Conservation (phyloP, 2,329 filamentous ascomycete genomes). For the Cladosporium sp. region DNA sequence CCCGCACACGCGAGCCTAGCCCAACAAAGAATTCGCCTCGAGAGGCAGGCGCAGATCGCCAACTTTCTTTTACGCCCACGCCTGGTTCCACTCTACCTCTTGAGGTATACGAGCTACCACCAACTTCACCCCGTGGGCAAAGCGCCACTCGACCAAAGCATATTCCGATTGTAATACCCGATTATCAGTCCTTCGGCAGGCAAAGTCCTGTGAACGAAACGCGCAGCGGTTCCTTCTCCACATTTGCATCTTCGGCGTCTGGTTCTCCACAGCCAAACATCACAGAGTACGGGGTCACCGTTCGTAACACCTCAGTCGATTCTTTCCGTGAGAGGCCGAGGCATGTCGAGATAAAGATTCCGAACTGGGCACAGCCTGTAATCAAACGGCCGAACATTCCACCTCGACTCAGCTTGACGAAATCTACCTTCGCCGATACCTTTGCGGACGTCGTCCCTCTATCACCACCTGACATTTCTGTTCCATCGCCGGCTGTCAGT, state of each 20-base stretch:
- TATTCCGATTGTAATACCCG: constrained; percentile 41
- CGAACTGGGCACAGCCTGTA: constrained; percentile 41
- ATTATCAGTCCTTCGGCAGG: constrained; percentile 30
- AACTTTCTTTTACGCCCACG: not conserved
- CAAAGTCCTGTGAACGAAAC: constrained; percentile 13
- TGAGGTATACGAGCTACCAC: constrained; percentile 17
- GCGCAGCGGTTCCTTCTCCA: constrained; percentile 15
- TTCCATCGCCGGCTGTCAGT: constrained; percentile 39
- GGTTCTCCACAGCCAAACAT: constrained; percentile 25
- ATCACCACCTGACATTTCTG: constrained; percentile 39
- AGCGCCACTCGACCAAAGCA: constrained; percentile 35
- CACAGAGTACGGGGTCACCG: constrained; percentile 12
- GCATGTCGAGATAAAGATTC: constrained; percentile 49
- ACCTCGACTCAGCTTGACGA: constrained; percentile 21
- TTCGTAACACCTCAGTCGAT: constrained; percentile 9
- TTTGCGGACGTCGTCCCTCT: constrained; percentile 22
- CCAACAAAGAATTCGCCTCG: not conserved
- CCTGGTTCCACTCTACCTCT: constrained; percentile 7
- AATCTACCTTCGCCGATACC: constrained; percentile 22
- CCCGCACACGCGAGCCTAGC: constrained; percentile 12
- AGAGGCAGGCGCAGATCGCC: not conserved
- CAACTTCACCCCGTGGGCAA: constrained; percentile 17
- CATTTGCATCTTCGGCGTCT: constrained; percentile 16
- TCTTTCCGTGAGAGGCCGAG: constrained; percentile 25
- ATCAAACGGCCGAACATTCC: constrained; percentile 35